Base-by-base conservation (phyloP, 257 asterid genomes). In the Forsythia suspensa region DNA sequence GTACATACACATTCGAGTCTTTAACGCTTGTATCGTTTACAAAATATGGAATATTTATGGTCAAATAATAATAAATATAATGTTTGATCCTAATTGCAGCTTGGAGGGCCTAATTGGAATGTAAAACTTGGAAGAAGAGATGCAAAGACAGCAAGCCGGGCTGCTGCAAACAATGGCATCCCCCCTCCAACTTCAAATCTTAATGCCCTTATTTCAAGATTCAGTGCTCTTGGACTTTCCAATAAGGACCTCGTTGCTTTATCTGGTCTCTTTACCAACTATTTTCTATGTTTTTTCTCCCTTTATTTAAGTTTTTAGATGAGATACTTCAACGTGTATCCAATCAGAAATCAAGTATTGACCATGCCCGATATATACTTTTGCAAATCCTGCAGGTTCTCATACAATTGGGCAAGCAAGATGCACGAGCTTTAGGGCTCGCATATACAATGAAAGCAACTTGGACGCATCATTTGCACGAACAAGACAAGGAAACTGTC, bases 321-420 rank as follows among this genome's bases (percentile, higher is more conserved):
- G 5, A 29, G 2, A 29, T 29, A 29, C 1, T 29, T 29, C 0
- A 24, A 24, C 24, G 24, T 24, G 24, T 29, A 1, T 29, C 34
- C 34, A 29, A 29, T 1, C 34, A 29, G 34, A 1, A 29, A 29
- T 29, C 34, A 29, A 29, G 34, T 29, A 1, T 29, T 29, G 34
- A 29, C 34, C 1, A 1, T 1, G 34, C 34, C 34, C 51, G 24
- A 55, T 40, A 24, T 70, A 38, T 10, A 41, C 21, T 2, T 48
- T 18, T 37, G 13, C 8, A 16, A 72, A 16, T 52, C 10, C 55
- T 48, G 10, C 78, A 92, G 98, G 98, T 20, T 74, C 97, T 5
- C 99, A 95, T 92, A 93, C 98, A 1, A 92, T 95, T 7, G 99
- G 98, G 39, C 94, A 84, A 71, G 97, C 98, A 46, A 84, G 97